These are phyloP conservation scores for Lachnellula hyalina DNA, from an alignment of 2,329 filamentous ascomycete genomes.

Conservation along the genomic window DNA sequence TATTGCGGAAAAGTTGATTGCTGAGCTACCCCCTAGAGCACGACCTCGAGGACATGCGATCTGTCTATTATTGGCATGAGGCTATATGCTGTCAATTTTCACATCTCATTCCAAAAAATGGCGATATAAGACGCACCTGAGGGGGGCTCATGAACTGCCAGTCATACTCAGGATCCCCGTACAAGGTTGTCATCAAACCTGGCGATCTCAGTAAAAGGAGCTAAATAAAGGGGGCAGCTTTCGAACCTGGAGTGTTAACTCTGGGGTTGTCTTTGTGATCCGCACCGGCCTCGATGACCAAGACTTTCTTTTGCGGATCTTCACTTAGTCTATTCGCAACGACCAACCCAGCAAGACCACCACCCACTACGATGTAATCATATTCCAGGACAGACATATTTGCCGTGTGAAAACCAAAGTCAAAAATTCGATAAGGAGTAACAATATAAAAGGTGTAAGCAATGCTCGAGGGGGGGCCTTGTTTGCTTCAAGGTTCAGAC, in stretches of 20 bases:
- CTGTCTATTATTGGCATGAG: conserved; percentile 1
- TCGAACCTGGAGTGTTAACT: neutral
- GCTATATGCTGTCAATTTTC: neutral
- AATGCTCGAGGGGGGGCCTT: too few species aligned
- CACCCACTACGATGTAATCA: conserved; percentile 39
- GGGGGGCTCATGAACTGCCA: neutral
- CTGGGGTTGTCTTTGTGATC: conserved; percentile 23
- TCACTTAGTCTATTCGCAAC: conserved; percentile 37
- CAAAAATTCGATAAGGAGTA: too few species aligned
- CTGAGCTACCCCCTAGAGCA: conserved; percentile 32
- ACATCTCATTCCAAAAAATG: neutral
- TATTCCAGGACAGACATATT: too few species aligned
- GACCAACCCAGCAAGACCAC: conserved; percentile 38
- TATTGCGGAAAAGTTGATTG: conserved; percentile 33
- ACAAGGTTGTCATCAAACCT: conserved; percentile 30
- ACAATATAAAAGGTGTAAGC: too few species aligned
- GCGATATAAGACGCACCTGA: too few species aligned
- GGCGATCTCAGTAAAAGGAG: conserved; percentile 31
- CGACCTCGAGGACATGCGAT: conserved; percentile 28
- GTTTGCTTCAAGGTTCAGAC: too few species aligned
- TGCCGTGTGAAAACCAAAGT: too few species aligned
- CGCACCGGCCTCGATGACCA: conserved; percentile 37
- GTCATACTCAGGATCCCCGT: conserved; percentile 27
- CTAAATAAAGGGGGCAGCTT: neutral
- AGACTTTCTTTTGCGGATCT: conserved; percentile 32